These are phyloP conservation scores for Chytriomyces sp. DNA, from an alignment of 192 early-diverging fungal species.

Conservation along the genomic window DNA sequence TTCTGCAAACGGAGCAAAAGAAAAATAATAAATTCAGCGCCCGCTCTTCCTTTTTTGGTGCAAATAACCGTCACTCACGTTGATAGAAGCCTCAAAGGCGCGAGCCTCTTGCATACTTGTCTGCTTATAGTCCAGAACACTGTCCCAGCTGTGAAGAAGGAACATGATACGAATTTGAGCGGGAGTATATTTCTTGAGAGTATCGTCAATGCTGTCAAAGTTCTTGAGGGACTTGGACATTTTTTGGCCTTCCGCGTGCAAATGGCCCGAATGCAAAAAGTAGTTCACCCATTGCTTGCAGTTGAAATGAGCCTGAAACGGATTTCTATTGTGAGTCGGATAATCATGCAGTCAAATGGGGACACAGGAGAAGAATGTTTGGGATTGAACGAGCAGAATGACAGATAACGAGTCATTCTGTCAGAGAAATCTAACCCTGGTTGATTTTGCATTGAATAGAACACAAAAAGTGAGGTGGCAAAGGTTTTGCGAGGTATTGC, in stretches of 20 bases:
- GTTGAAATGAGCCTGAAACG: slow-evolving; percentile 73
- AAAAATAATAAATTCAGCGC: not conserved
- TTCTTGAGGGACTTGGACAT: slow-evolving; percentile 99
- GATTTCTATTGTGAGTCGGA: not conserved
- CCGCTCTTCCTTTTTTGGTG: not conserved
- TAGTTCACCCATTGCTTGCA: slow-evolving; percentile 98
- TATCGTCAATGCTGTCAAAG: slow-evolving; percentile 92
- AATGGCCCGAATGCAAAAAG: slow-evolving; percentile 95
- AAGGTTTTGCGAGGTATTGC: not conserved
- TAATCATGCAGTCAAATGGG: not conserved
- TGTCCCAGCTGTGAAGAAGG: slow-evolving; percentile 85
- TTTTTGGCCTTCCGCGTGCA: slow-evolving; percentile 94
- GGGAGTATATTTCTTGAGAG: slow-evolving; percentile 77
- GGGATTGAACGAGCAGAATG: slow-evolving; percentile 19
- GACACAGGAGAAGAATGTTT: slow-evolving; percentile 5
- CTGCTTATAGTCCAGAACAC: slow-evolving; percentile 82
- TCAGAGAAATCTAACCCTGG: slow-evolving; percentile 2
- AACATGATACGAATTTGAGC: slow-evolving; percentile 91
- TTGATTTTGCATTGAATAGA: not conserved
- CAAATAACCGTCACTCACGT: slow-evolving; percentile 53
- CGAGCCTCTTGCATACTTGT: slow-evolving; percentile 78
- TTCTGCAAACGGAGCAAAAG: slow-evolving; percentile 59
- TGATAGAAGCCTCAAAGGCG: slow-evolving; percentile 74
- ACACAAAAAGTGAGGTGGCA: not conserved
- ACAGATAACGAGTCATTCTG: not conserved